These are phyloP conservation scores for Wickerhamomyces bisporus DNA, from an alignment of 805 yeast species.

Conservation along the genomic window DNA sequence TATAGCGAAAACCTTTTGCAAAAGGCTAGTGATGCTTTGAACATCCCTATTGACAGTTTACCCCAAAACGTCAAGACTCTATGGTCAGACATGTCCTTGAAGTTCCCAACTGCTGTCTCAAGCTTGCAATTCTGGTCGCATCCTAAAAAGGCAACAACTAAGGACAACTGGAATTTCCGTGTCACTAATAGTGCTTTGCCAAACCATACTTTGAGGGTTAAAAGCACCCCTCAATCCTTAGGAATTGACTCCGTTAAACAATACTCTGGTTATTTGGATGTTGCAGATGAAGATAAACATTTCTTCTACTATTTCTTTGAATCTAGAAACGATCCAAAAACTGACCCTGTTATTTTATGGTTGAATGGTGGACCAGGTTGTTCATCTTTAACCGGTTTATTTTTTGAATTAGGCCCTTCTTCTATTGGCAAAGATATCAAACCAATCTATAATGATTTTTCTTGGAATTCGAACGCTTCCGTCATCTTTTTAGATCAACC, in stretches of 20 bases:
- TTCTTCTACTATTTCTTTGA: conserved; percentile 83
- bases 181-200: conserved; percentile 36
- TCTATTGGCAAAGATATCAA: conserved; percentile 54
- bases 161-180: conserved; percentile 31
- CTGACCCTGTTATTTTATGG: conserved; percentile 85
- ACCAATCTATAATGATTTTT: conserved; percentile 66
- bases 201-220: conserved; percentile 56
- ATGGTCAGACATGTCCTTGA: conserved; percentile 61
- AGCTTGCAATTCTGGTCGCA: conserved; percentile 44
- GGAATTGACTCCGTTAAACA: conserved; percentile 82
- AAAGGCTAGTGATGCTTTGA: conserved; percentile 46
- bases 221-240: conserved; percentile 55
- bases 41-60: conserved; percentile 44
- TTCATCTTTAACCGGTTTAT: conserved; percentile 80
- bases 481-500: conserved; percentile 88
- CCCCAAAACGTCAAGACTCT: conserved; percentile 43
- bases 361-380: conserved; percentile 96
- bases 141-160: conserved; percentile 38
- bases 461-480: conserved; percentile 84
- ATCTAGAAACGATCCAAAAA: conserved; percentile 81
- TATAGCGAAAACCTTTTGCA: conserved; percentile 32
- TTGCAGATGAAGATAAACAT: conserved; percentile 80
- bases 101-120: conserved; percentile 52
- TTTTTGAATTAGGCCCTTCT: conserved; percentile 84
- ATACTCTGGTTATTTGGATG: conserved; percentile 81